Evolutionary conservation across 2,329 filamentous ascomycete species (phyloP).

Genomic region (Botrytis paeoniae): DNA sequence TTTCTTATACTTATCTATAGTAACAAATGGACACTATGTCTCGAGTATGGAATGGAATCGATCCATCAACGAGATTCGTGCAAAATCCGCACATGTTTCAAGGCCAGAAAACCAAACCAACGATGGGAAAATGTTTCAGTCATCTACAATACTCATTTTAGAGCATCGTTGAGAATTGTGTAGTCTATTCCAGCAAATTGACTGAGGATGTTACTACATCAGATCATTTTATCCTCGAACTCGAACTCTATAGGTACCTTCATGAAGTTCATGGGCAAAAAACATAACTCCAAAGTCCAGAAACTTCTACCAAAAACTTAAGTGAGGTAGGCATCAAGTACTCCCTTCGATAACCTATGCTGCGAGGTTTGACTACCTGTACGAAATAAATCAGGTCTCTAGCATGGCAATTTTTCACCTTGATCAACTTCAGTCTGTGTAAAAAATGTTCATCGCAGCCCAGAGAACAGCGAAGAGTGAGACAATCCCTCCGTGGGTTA

Average conservation of each 20-base stretch:
- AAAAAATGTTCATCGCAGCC: neutral
- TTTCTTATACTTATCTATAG: neutral
- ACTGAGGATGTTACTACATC: neutral
- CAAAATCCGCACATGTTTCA: neutral
- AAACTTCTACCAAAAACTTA: neutral
- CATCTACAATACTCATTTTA: neutral
- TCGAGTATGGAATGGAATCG: neutral
- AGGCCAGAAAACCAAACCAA: neutral
- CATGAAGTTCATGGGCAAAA: neutral
- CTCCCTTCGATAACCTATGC: neutral
- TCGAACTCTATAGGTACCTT: neutral
- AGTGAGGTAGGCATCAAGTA: accelerated
- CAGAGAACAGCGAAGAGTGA: neutral
- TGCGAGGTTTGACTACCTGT: neutral
- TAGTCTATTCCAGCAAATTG: neutral
- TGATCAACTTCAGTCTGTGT: neutral
- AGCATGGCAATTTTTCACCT: neutral
- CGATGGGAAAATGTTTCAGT: neutral
- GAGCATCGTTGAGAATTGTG: accelerated
- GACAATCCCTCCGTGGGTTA: neutral
- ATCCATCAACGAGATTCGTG: neutral
- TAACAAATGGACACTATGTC: neutral
- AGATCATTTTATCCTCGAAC: neutral
- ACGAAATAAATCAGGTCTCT: neutral
- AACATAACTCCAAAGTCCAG: neutral